phyloP scores from a whole-genome alignment of 345 rosid species.

The Fremontodendron californicum region DNA sequence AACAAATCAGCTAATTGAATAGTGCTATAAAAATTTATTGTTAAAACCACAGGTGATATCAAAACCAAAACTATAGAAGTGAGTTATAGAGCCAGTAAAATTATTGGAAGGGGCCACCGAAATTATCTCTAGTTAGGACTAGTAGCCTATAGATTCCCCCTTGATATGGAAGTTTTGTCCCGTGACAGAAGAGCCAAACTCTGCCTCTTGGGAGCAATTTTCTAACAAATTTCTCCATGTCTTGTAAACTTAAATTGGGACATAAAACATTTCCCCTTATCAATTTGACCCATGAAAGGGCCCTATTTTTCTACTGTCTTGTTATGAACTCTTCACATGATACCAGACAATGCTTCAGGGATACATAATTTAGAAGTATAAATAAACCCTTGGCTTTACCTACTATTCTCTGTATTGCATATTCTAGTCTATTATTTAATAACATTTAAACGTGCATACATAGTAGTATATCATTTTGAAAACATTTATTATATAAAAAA shows the following conservation, averaged over 20 bases:
- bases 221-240: constrained; percentile 10
- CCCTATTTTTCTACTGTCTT: constrained; percentile 26
- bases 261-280: background rate
- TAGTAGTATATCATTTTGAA: background rate
- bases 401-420: background rate
- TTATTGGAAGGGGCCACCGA: constrained; percentile 4
- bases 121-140: constrained; percentile 7
- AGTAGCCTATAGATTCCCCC: constrained; percentile 21
- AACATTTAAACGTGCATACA: background rate
- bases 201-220: constrained; percentile 28
- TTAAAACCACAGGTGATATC: background rate
- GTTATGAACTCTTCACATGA: constrained; percentile 24
- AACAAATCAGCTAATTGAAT: background rate
- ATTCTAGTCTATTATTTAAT: background rate
- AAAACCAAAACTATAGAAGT: background rate
- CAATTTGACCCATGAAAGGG: constrained; percentile 23
- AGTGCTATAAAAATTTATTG: background rate
- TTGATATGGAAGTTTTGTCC: constrained; percentile 18
- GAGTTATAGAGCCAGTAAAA: background rate
- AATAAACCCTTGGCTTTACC: background rate
- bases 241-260: constrained; percentile 8
- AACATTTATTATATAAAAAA: background rate
- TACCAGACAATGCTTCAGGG: background rate
- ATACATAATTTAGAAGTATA: background rate
- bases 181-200: constrained; percentile 57